Evolutionary conservation across 164 flowering plant genomes (phyloP).

Genomic region (Chloranthus sessilifolius): DNA sequence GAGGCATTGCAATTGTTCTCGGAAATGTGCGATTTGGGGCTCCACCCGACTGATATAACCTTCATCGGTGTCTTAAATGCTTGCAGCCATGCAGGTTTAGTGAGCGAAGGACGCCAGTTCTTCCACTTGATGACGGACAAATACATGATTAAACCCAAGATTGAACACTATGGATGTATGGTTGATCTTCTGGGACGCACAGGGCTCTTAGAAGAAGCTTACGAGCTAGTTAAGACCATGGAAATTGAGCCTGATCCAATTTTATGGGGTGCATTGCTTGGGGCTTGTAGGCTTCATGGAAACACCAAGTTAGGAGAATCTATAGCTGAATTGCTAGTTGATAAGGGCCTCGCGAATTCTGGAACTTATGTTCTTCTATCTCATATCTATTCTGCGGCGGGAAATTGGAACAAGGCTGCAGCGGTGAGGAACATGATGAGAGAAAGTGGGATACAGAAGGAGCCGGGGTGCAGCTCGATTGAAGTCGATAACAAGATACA

Average conservation of each 20-base stretch:
- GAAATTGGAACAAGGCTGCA: conserved; percentile 66
- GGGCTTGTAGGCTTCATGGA: conserved; percentile 58
- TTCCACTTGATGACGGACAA: conserved; percentile 50
- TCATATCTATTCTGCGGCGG: conserved; percentile 58
- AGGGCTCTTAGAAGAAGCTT: conserved; percentile 59
- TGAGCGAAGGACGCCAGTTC: conserved; percentile 40
- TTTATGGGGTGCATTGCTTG: conserved; percentile 66
- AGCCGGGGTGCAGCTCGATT: conserved; percentile 77
- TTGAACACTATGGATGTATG: conserved; percentile 92
- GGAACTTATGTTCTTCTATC: conserved; percentile 80
- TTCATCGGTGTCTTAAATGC: conserved; percentile 64
- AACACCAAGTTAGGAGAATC: conserved; percentile 47
- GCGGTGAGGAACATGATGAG: conserved; percentile 67
- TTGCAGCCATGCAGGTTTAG: conserved; percentile 69
- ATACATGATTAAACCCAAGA: conserved; percentile 55
- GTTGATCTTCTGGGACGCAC: conserved; percentile 81
- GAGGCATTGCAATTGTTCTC: conserved; percentile 48
- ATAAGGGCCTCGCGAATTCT: conserved; percentile 41
- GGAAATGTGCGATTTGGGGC: conserved; percentile 34
- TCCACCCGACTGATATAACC: conserved; percentile 56
- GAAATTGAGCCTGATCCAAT: conserved; percentile 46
- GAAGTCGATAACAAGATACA: conserved; percentile 54
- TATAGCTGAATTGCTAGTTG: conserved; percentile 45
- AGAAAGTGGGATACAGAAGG: conserved; percentile 48
- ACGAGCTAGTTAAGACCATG: conserved; percentile 53